Evolutionary conservation across 2,329 filamentous ascomycete genomes (phyloP).

Genomic region (Didymella exigua): DNA sequence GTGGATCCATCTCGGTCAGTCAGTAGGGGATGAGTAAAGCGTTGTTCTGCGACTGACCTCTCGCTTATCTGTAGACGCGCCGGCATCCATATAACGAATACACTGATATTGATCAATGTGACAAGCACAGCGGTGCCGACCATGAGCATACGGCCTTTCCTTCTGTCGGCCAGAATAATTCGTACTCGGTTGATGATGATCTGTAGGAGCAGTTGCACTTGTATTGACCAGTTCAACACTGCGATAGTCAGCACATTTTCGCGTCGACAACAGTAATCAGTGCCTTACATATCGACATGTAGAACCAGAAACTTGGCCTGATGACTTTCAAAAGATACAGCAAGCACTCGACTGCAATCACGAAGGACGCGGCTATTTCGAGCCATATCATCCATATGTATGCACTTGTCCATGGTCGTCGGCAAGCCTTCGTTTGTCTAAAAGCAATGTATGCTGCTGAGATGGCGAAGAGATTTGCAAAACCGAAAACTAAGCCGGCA

Average conservation of each 20-base stretch:
- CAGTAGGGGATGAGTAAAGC: not conserved
- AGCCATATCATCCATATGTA: constrained; percentile 58
- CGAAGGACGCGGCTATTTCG: constrained; percentile 52
- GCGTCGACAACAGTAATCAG: too few relatives aligned
- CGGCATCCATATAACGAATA: constrained; percentile 39
- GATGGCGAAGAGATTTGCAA: constrained; percentile 28
- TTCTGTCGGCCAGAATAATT: constrained; percentile 28
- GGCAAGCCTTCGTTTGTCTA: constrained; percentile 30
- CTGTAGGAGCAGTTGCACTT: constrained; percentile 39
- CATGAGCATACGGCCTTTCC: constrained; percentile 22
- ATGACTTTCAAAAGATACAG: constrained; percentile 39
- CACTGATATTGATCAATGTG: constrained; percentile 38
- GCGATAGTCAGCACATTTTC: constrained; percentile 5
- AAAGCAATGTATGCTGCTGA: constrained; percentile 40
- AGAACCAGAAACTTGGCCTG: constrained; percentile 42
- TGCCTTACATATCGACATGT: constrained; percentile 34
- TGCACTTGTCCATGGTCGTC: constrained; percentile 35
- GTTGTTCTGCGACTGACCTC: constrained; percentile 3
- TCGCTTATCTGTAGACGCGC: constrained; percentile 32
- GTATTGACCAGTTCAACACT: constrained; percentile 35
- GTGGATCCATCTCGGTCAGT: constrained; percentile 19
- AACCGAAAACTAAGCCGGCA: constrained; percentile 25
- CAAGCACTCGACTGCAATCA: constrained; percentile 49
- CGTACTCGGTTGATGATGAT: constrained; percentile 40
- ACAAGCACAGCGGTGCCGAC: constrained; percentile 23